Conservation (phyloP, 768 basidiomycete species). For the Gloeopeniophorella convolvens region DNA sequence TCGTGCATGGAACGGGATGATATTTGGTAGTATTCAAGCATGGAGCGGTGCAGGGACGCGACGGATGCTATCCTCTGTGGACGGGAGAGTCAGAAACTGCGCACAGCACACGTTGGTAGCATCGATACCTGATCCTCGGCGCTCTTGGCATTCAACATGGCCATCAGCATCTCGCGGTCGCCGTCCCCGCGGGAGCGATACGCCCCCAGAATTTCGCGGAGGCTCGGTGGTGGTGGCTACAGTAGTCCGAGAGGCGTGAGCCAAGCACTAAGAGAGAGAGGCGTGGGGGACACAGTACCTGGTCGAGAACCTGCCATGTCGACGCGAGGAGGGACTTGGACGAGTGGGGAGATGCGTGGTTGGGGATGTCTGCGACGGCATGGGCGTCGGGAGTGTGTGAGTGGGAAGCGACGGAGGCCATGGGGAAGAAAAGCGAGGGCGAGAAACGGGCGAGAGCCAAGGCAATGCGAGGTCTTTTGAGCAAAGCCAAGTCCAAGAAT, state of each 20-base stretch:
- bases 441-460: neutral
- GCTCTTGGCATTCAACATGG: constrained; percentile 87
- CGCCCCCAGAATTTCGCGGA: constrained; percentile 82
- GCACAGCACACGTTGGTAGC: neutral
- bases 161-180: constrained; percentile 85
- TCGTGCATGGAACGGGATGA: constrained; percentile 8
- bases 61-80: constrained; percentile 63
- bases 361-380: constrained; percentile 9
- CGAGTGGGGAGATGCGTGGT: constrained; percentile 1
- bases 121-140: constrained; percentile 82
- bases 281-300: constrained; percentile 33
- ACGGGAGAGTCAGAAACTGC: too few relatives aligned
- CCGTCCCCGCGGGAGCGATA: constrained; percentile 84
- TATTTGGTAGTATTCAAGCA: constrained; percentile 51
- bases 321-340: constrained; percentile 34
- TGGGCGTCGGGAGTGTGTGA: constrained; percentile 9
- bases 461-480: constrained; percentile 20
- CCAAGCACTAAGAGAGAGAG: neutral
- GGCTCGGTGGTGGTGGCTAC: constrained; percentile 69
- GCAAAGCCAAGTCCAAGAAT: constrained; percentile 15
- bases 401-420: constrained; percentile 18
- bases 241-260: neutral
- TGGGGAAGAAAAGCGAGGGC: constrained; percentile 4
- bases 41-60: constrained; percentile 60
- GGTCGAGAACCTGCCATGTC: constrained; percentile 41